Evolutionary conservation across 2,329 filamentous ascomycete species (phyloP).

Genomic region (Diaporthe citrichinensis): DNA sequence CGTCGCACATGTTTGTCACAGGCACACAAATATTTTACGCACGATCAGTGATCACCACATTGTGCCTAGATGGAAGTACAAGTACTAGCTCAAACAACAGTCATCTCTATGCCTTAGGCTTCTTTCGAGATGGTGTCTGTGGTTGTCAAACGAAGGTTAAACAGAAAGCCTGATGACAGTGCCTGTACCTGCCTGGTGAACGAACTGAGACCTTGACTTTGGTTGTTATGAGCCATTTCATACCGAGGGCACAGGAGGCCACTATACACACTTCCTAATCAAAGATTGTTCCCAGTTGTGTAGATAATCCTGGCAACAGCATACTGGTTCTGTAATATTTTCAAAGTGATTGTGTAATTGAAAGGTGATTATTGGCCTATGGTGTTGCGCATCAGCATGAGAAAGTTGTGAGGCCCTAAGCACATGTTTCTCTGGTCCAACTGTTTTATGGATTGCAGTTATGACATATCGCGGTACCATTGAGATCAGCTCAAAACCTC

Average conservation of each 20-base stretch:
- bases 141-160: neutral
- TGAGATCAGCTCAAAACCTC: neutral
- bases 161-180: neutral
- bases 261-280: neutral
- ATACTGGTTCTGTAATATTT: neutral
- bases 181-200: neutral
- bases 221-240: neutral
- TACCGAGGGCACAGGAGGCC: neutral
- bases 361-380: neutral
- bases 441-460: too few relatives aligned
- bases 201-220: neutral
- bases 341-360: too few relatives aligned
- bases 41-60: neutral
- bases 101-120: neutral
- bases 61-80: neutral
- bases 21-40: neutral
- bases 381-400: too few relatives aligned
- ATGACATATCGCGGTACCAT: too few relatives aligned
- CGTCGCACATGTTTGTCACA: neutral
- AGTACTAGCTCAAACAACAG: neutral
- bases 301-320: neutral
- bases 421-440: neutral
- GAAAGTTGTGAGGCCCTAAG: too few relatives aligned
- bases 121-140: neutral
- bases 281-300: too few relatives aligned